Evolutionary conservation across 1,284 basidiomycete genomes (phyloP).

Genomic region (Sporisorium iseilematis-ciliati): DNA sequence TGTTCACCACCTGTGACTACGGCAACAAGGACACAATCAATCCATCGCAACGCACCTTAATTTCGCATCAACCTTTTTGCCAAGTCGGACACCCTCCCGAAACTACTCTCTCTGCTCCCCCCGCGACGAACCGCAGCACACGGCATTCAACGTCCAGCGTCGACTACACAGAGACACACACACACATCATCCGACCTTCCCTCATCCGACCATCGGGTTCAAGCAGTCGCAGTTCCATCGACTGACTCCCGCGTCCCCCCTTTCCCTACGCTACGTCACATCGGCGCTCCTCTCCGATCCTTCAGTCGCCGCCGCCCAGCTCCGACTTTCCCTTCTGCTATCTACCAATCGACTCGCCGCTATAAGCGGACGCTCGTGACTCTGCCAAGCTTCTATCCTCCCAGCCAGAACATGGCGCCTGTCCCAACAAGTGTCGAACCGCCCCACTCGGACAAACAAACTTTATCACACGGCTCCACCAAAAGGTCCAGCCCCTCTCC

Average conservation of each 20-base stretch:
- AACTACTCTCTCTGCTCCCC: not conserved
- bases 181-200: not conserved
- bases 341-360: not conserved
- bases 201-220: constrained; percentile 1
- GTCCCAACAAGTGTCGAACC: constrained; percentile 20
- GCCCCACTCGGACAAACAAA: constrained; percentile 12
- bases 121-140: too few relatives aligned
- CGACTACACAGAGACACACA: not conserved
- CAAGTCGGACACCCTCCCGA: constrained; percentile 5
- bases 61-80: not conserved
- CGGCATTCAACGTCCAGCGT: not conserved
- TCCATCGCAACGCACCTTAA: not conserved
- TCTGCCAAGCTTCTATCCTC: constrained; percentile 2
- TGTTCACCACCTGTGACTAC: not conserved
- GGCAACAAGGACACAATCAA: not conserved
- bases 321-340: not conserved
- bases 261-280: not conserved
- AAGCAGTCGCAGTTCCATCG: constrained; percentile 6
- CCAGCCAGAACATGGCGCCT: constrained; percentile 29
- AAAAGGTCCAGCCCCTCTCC: constrained; percentile 9
- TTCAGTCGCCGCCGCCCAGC: constrained; percentile 12
- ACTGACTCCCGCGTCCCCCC: not conserved
- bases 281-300: not conserved
- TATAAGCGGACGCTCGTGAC: not conserved
- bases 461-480: constrained; percentile 6